Evolutionary conservation across 148 eudicot species (phyloP), one percentile per base, ranked within the genome.

Genomic region (Heliosperma pusillum): DNA sequence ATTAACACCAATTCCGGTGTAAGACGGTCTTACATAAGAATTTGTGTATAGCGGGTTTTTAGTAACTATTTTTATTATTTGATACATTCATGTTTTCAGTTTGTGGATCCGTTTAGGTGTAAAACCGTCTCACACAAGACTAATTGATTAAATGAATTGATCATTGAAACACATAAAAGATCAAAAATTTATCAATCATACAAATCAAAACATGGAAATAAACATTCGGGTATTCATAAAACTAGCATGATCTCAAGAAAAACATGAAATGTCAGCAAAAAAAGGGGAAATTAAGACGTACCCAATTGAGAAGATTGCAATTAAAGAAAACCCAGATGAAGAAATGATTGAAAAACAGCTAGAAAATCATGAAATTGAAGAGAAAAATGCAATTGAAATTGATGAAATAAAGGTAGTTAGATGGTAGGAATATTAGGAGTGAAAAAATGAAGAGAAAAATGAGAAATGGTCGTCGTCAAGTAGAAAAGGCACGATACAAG

Each of bases 151-250:
- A 80, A 16, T 53, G 64, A 56, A 33, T 7, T 7, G 15, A 80
- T 70, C 65, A 21, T 70, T 67, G 30, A 71, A 71, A 20, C 33
- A 71, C 62, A 65, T 10, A 56, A 80, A 80, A 80, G 83, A 80
- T 80, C 69, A 52, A 70, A 76, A 80, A 62, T 80, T 71, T 60
- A 56, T 6, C 60, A 53, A 78, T 74, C 21, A 70, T 5, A 58
- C 19, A 26, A 10, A 66, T 70, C 68, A 56, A 55, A 78, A 67
- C 69, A 67, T 58, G 25, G 67, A 45, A 26, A 50, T 69, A 56
- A 75, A 53, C 59, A 69, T 11, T 3, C 53, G 74, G 74, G 53
- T 52, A 74, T 59, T 44, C 47, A 60, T 27, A 20, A 25, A 66
- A 58, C 36, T 45, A 74, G 29, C 74, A 30, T 45, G 27, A 47